Evolutionary conservation across 768 basidiomycete species (phyloP).

Genomic region (Boletellus sp.): DNA sequence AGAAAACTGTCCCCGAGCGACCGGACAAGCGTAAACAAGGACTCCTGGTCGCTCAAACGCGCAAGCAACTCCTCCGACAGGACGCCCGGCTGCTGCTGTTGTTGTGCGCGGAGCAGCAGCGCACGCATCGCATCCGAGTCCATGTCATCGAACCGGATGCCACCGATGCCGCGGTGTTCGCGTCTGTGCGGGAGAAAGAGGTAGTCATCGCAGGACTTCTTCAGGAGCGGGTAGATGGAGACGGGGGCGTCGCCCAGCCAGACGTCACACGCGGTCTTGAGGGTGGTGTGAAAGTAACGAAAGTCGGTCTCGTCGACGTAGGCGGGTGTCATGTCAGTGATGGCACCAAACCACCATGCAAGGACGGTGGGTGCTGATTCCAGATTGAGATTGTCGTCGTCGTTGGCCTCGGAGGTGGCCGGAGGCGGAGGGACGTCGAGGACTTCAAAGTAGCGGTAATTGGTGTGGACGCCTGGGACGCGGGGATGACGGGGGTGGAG

Average conservation of each 20-base stretch:
- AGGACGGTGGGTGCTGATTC: slow-evolving; percentile 9
- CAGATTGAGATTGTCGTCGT: neutral
- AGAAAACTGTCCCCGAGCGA: slow-evolving; percentile 43
- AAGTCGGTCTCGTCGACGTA: slow-evolving; percentile 48
- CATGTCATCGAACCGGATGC: slow-evolving; percentile 57
- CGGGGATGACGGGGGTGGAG: slow-evolving; percentile 24
- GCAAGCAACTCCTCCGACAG: slow-evolving; percentile 3
- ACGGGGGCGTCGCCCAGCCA: slow-evolving; percentile 28
- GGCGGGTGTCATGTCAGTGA: slow-evolving; percentile 46
- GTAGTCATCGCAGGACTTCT: slow-evolving; percentile 53
- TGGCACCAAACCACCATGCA: slow-evolving; percentile 28
- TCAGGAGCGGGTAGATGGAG: slow-evolving; percentile 43
- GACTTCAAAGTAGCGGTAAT: slow-evolving; percentile 27
- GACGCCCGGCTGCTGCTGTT: neutral
- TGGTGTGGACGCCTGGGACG: slow-evolving; percentile 19
- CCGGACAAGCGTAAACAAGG: slow-evolving; percentile 44
- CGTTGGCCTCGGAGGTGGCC: neutral
- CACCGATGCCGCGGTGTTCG: slow-evolving; percentile 53
- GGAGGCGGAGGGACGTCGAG: slow-evolving; percentile 6
- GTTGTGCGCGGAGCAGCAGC: slow-evolving; percentile 18
- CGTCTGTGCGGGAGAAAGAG: slow-evolving; percentile 49
- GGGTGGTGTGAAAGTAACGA: slow-evolving; percentile 42
- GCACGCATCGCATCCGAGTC: slow-evolving; percentile 25
- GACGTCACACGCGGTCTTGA: slow-evolving; percentile 42
- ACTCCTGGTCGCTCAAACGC: slow-evolving; percentile 27